Base-by-base conservation (phyloP, 2,329 filamentous ascomycete species). In the Tricladium varicosporioides region DNA sequence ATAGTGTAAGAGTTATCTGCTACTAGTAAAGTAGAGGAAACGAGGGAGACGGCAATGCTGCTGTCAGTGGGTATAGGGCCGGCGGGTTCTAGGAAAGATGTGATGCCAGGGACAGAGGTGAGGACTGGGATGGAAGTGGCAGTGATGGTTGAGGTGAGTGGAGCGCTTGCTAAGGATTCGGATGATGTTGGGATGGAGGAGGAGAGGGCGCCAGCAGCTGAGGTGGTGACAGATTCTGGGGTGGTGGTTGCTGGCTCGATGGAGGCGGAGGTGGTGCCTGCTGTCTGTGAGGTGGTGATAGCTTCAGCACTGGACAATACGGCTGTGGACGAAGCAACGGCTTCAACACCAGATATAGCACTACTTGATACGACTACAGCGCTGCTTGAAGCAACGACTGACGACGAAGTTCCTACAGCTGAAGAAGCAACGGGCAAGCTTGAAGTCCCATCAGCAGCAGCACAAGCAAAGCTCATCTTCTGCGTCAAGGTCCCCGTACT, bases 381-480 rank as follows among this genome's bases (percentile, higher is more conserved):
- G 10, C 16, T 27, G n/a, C 31, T 19, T 9, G 48, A 27, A 33
- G 31, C n/a, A 9, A 33, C 10, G 33, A 15, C 15, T 8, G 47
- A 22, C 18, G 16, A 5, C 4, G 48, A 22, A 14, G 15, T 36
- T 11, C 13, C 47, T 13, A 40, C 32, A 51, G 16, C 16, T n/a
- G 43, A 46, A 46, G 43, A 46, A n/a, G 18, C 15, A n/a, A 22
- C 36, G 4, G n/a, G 5, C 36, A 10, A 5, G 50, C 51, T 54
- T 10, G 57, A 45, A 33, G 31, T 40, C 19, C 55, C 59, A n/a
- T 52, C 51, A 18, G 51, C 54, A 59, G 49, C 53, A 19, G 58
- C 63, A 57, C 80, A 84, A 50, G 80, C 81, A 66, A 83, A 83
- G 55, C 78, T 80, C 60, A 83, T 81, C 63, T 77, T 75, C 57